Evolutionary conservation across 2,329 filamentous ascomycete genomes (phyloP).

Genomic region (Penicillium concentricum): DNA sequence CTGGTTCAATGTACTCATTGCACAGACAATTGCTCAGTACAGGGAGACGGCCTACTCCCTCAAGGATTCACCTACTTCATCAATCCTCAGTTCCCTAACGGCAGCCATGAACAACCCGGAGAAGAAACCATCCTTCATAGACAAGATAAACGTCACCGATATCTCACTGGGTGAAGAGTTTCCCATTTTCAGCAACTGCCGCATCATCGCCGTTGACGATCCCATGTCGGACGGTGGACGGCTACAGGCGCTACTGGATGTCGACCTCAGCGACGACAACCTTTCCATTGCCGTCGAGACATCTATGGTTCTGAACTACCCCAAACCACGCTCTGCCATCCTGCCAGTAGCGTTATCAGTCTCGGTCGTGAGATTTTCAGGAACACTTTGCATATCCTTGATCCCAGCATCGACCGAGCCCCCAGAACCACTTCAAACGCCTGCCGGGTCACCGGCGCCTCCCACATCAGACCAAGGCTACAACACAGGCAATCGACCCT

Average conservation of each 20-base stretch:
- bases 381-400: slow-evolving; percentile 89
- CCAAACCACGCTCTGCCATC: slow-evolving; percentile 82
- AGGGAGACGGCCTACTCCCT: slow-evolving; percentile 88
- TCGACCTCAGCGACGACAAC: slow-evolving; percentile 87
- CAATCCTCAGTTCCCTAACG: slow-evolving; percentile 77
- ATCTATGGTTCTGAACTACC: slow-evolving; percentile 90
- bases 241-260: slow-evolving; percentile 92
- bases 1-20: slow-evolving; percentile 98
- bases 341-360: slow-evolving; percentile 89
- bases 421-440: slow-evolving; percentile 36
- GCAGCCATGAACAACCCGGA: slow-evolving; percentile 82
- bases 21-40: slow-evolving; percentile 94
- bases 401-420: slow-evolving; percentile 62
- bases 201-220: slow-evolving; percentile 77
- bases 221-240: slow-evolving; percentile 64
- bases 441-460: slow-evolving; percentile 32
- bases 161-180: slow-evolving; percentile 95
- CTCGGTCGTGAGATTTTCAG: slow-evolving; percentile 89
- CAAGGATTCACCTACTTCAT: slow-evolving; percentile 56
- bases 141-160: slow-evolving; percentile 91
- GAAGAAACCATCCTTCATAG: slow-evolving; percentile 86
- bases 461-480: slow-evolving; percentile 18
- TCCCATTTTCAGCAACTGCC: slow-evolving; percentile 97
- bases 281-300: slow-evolving; percentile 94
- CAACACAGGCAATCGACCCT: background rate